A percentile compares a stretch with the other conserved stretches of the same genome.
Conservation (phyloP, 2,329 filamentous ascomycete species). For the Apiospora aurea region DNA sequence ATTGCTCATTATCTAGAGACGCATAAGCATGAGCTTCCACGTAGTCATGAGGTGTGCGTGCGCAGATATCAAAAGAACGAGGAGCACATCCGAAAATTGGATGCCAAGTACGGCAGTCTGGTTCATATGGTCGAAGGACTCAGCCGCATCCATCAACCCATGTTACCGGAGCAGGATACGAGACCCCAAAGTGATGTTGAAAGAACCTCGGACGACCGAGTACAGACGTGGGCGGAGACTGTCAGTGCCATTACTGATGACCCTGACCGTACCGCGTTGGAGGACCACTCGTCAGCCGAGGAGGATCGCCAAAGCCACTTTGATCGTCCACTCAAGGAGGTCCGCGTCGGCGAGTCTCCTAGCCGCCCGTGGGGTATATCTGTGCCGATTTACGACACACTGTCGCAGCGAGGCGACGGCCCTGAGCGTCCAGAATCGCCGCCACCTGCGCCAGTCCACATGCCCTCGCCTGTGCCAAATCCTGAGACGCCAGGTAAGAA, state of each 20-base stretch:
- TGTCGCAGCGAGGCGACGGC: slow-evolving; percentile 43
- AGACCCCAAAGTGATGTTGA: slow-evolving; percentile 54
- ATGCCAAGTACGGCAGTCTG: slow-evolving; percentile 92
- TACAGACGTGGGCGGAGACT: slow-evolving; percentile 85
- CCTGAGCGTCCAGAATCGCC: slow-evolving; percentile 58
- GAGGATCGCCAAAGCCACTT: slow-evolving; percentile 77
- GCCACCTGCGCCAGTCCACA: slow-evolving; percentile 63
- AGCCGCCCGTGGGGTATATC: slow-evolving; percentile 93
- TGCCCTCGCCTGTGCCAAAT: slow-evolving; percentile 46
- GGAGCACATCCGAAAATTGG: slow-evolving; percentile 83
- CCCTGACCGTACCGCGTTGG: slow-evolving; percentile 48
- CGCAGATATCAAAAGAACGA: slow-evolving; percentile 88
- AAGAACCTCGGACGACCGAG: slow-evolving; percentile 69
- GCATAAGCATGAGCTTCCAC: slow-evolving; percentile 92
- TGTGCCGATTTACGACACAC: slow-evolving; percentile 67
- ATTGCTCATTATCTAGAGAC: slow-evolving; percentile 93
- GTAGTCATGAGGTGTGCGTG: slow-evolving; percentile 92
- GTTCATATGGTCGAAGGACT: slow-evolving; percentile 95
- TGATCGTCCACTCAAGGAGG: slow-evolving; percentile 83
- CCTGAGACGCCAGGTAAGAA: slow-evolving; percentile 35
- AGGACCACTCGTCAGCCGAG: slow-evolving; percentile 49
- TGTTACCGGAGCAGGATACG: slow-evolving; percentile 70
- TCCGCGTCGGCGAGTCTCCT: slow-evolving; percentile 92
- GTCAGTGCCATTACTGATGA: slow-evolving; percentile 61
- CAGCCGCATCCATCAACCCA: slow-evolving; percentile 85